Base-by-base conservation (phyloP, 2,329 filamentous ascomycete genomes). In the Cladosporium phlei region DNA sequence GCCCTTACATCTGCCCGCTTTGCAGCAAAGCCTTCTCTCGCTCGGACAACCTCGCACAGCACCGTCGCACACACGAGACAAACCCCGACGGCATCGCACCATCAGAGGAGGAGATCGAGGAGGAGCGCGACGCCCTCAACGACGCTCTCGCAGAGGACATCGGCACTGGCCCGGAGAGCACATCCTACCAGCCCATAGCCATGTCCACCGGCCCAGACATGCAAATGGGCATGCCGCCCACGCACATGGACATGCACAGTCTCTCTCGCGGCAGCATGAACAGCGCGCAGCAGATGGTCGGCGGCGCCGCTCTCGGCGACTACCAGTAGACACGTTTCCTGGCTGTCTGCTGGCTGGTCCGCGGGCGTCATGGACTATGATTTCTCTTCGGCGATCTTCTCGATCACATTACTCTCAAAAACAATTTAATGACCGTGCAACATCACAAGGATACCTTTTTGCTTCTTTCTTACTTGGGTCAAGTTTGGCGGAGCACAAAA, bases 21-120 rank as follows among this genome's bases (percentile, higher is more conserved):
- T 98, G 93, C 81, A 95, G 87, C 78, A 97, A 97, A 77, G 91
- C 91, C 56, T 98, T 98, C 70, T 97, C 93, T 50, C 80, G 93
- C 72, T 97, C 91, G 63, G 93, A 98, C 75, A 98, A 98, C 69
- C 85, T 98, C 71, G 93, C 93, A 69, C 93, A 98, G 86, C 83
- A 86, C 69, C 78, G 76, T 65, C 78, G 77, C 61, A 96, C 89
- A 59, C 91, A 97, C 70, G 94, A 95, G 74, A 75, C 77, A 38
- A 78, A 80, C 58, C 73, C 77, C 50, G 78, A 82, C 56, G 79
- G 78, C 53, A 72, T 76, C 57, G 74, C 85, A 78, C 66, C 83
- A 48, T 75, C 82, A 29, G 89, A 91, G 48, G 89, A 95, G 58
- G 88, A 94, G 35, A 81, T 91, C 56, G 88, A 95, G 61, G 86